Base-by-base conservation (phyloP, 225 moss, liverwort and hornwort genomes). In the Marchantia polymorpha region DNA sequence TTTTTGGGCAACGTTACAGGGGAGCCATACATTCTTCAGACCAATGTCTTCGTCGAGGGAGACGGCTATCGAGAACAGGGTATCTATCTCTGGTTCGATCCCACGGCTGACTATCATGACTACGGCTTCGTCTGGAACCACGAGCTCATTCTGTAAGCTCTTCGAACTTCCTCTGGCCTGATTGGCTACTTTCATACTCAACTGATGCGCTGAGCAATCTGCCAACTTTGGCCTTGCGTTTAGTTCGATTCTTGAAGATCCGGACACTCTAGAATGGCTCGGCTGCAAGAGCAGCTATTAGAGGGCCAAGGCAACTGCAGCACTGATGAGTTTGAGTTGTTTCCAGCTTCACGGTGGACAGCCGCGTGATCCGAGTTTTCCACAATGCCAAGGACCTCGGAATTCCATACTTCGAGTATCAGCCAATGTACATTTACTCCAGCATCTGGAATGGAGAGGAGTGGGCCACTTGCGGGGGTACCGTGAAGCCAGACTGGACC, bases 391-490 rank as follows among this genome's bases (percentile, higher is more conserved):
- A 86, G 58, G 78, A 77, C 8, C 59, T 87, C 5, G 94, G 94
- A 1, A 84, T 89, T 46, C 90, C 92, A 0, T 94, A 90, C 78
- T 83, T 90, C 77, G 85, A 76, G 84, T 83, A 83, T 81, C 92
- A 92, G 79, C 88, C 91, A 80, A 91, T 94, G 94, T 86, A 85
- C 59, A 78, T 89, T 78, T 92, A 86, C 74, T 87, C 92, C 10
- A 94, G 94, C 79, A 81, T 92, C 70, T 94, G 92, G 82, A 88
- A 94, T 50, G 92, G 89, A 4, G 87, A 89, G 0, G 10, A 73
- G 2, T 94, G 94, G 94, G 94, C 92, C 25, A 94, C 94, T 0
- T 82, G 81, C 4, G 94, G 94, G 1, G 94, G 94, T 0, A 73
- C 19, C 1, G 91, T 79, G 39, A 88, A 89, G 73, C 83, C 79